Base-by-base conservation (phyloP, 2,329 filamentous ascomycete species). In the Aureobasidium mangrovei region DNA sequence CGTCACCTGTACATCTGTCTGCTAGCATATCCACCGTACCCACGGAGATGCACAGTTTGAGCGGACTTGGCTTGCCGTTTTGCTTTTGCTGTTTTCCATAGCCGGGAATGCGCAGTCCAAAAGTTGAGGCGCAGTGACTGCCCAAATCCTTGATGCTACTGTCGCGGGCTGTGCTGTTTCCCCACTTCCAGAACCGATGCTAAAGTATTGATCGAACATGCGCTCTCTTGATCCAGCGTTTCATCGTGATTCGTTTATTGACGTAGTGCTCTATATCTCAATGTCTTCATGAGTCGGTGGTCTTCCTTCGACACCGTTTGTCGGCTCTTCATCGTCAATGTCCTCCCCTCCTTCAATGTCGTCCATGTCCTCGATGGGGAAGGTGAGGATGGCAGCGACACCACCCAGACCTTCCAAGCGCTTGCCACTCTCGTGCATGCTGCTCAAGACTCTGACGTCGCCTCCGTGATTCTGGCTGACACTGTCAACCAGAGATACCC, bases 371-470 rank as follows among this genome's bases (percentile, higher is more conserved):
- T 81, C 73, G 36, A 97, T 78, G 0, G 93, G 91, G 67, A 91
- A 98, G 9, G 91, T 96, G 59, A 96, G 73, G 29, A 96, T 85
- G 1, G 90, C 90, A 12, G 91, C 93, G 58, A 98, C 85, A 18
- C 90, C 87, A 1, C 93, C 91, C 57, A 97, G 69, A 9, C 84
- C 86, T 60, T 91, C 88, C 10, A 98, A 71, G 57, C 90, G 77
- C 72, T 86, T 85, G 0, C 93, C 93, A 67, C 91, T 96, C 73
- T 96, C 91, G 69, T 97, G 91, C 64, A 94, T 86, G 63, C 87
- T 91, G 69, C 91, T 97, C 29, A 97, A 72, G n/a, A 97, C 81
- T 53, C 88, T 77, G 0, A 89, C 88, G 60, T 96, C 90, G 1
- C 91, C 93, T 4, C 91, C 93, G 59, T 89, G 84, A 3, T 76